These are phyloP conservation scores for Cnidoscolus chayamansa DNA, from an alignment of 441 rosid species.

Conservation along the genomic window DNA sequence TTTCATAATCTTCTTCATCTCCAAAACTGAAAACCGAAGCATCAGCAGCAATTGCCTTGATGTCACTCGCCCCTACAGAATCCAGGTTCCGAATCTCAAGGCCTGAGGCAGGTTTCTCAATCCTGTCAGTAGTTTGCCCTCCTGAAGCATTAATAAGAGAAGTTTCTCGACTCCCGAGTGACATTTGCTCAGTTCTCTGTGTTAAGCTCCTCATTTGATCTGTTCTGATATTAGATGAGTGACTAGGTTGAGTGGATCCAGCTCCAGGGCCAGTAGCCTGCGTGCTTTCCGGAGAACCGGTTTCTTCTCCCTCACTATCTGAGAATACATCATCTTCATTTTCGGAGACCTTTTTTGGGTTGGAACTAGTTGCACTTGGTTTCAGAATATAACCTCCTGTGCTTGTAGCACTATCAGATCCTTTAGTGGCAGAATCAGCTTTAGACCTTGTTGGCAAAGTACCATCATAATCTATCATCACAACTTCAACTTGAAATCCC, in stretches of 20 bases:
- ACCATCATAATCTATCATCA: slow-evolving; percentile 58
- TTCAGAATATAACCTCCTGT: slow-evolving; percentile 26
- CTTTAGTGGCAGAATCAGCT: slow-evolving; percentile 32
- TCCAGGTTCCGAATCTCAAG: not conserved
- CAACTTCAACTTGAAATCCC: slow-evolving; percentile 74
- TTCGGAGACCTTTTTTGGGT: slow-evolving; percentile 27
- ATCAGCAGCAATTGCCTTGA: slow-evolving; percentile 68
- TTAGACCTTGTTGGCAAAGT: slow-evolving; percentile 35
- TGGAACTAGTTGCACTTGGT: slow-evolving; percentile 26
- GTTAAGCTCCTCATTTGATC: slow-evolving; percentile 29
- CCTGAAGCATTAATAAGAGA: slow-evolving; percentile 17
- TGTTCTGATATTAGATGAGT: slow-evolving; percentile 13
- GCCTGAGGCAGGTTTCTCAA: slow-evolving; percentile 26
- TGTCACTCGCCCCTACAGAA: slow-evolving; percentile 35
- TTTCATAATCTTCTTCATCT: slow-evolving; percentile 61
- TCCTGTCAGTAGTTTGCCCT: slow-evolving; percentile 11
- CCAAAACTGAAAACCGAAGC: slow-evolving; percentile 68
- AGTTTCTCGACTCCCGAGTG: slow-evolving; percentile 22
- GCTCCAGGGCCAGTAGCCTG: slow-evolving; percentile 21
- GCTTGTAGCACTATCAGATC: slow-evolving; percentile 20
- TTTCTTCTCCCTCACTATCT: slow-evolving; percentile 62
- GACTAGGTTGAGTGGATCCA: slow-evolving; percentile 16
- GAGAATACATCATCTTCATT: slow-evolving; percentile 64
- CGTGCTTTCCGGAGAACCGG: slow-evolving; percentile 30
- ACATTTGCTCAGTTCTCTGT: slow-evolving; percentile 32